Evolutionary conservation across 805 yeast genomes (phyloP), one percentile per base, ranked within the genome.

Genomic region (Ascoidea tarda): DNA sequence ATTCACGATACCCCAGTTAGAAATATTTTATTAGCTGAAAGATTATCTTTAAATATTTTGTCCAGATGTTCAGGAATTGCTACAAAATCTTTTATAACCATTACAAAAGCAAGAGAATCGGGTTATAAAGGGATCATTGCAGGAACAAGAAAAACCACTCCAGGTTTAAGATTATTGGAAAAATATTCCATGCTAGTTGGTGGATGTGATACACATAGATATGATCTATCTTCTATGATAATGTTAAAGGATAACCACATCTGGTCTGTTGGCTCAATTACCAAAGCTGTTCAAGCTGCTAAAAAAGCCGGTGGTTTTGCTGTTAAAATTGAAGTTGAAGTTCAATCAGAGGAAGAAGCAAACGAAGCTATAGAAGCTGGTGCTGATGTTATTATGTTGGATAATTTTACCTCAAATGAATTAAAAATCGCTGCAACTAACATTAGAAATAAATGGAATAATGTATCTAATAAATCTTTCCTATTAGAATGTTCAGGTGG

Each of bases 61-160:
- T 82, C 95, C 10, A 74, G 98, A 62, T 72, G 87, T 42, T 83
- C 95, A 3, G 98, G 98, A 1, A 77, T 90, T 48, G 96, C 97
- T 6, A 85, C 96, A 0, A 80, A 80, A 55, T 80, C 93, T 0
- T 66, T 70, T 51, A 66, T 69, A 33, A 76, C 90, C 4, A 69
- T 81, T 51, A 62, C 68, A 5, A 65, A 78, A 54, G 96, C 96
- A 1, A 75, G 81, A 53, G 67, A 75, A 47, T 68, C 76, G 5
- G 93, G 95, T 0, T 91, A 80, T 63, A 69, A 69, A 4, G 98
- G 98, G 0, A 75, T 83, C 31, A 88, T 90, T 63, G 97, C 98
- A 0, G 98, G 97, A 5, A 90, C 98, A 1, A 78, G 98, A 63
- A 90, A 90, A 68, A 91, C 97, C n/a, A 91, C 98, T 0, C 98